Evolutionary conservation across 305 asterid genomes (phyloP).

Genomic region (Fraxinus greggii): DNA sequence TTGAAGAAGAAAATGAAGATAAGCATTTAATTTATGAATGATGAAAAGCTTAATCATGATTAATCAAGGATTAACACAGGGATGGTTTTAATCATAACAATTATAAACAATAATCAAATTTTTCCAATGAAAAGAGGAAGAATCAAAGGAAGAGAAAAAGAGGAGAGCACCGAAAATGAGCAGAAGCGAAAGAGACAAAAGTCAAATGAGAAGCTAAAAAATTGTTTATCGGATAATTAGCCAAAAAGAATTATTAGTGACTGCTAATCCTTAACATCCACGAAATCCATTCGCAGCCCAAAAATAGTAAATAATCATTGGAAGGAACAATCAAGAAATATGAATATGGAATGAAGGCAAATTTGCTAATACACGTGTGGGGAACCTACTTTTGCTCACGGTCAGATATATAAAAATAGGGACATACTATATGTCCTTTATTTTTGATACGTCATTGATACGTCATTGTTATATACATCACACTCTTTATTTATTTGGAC

Average conservation of each 20-base stretch:
- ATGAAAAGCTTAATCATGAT: not conserved
- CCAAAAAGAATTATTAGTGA: not conserved
- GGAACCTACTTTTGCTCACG: not conserved
- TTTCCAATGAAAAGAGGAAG: not conserved
- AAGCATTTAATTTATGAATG: not conserved
- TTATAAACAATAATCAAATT: conserved; percentile 7
- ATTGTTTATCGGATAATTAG: not conserved
- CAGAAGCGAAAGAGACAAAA: conserved; percentile 22
- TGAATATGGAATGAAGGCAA: not conserved
- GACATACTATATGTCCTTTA: too few relatives aligned
- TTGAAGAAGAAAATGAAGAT: not conserved
- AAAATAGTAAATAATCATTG: not conserved
- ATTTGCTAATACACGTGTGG: not conserved
- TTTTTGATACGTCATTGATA: too few relatives aligned
- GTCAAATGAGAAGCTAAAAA: conserved; percentile 31
- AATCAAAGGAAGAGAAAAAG: not conserved
- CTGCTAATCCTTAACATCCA: not conserved
- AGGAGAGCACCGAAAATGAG: conserved; percentile 34
- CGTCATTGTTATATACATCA: too few relatives aligned
- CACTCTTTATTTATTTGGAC: too few relatives aligned
- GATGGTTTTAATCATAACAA: not conserved
- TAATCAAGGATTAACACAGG: conserved; percentile 7
- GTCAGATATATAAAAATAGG: too few relatives aligned
- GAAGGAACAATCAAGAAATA: not conserved
- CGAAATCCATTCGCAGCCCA: not conserved